Percentiles rank a stretch among this genome's conserved stretches.
Conservation (phyloP, 2,329 filamentous ascomycete species). For the Tolypocladium nubicola region DNA sequence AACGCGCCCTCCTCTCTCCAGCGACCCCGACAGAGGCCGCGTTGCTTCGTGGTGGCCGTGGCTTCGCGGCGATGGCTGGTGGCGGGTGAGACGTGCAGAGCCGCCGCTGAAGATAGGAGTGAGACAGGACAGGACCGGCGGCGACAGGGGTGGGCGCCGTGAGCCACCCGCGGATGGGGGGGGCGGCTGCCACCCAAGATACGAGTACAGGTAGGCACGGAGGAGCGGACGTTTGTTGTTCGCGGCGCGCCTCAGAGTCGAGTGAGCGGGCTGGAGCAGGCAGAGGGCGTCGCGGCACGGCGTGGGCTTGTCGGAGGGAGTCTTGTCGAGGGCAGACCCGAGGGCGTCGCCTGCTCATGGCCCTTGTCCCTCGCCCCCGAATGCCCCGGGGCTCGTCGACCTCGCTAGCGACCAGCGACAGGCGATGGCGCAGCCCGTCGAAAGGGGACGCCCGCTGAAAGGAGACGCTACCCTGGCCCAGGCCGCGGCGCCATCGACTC, state of each 20-base stretch:
- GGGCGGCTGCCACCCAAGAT: too few relatives aligned
- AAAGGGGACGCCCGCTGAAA: background rate
- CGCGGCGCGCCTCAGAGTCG: too few relatives aligned
- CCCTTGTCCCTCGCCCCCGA: too few relatives aligned
- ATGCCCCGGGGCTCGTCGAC: too few relatives aligned
- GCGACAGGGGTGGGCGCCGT: background rate
- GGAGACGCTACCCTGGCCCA: background rate
- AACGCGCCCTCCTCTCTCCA: background rate
- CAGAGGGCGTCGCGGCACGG: too few relatives aligned
- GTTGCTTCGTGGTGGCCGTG: background rate
- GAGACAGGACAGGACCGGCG: background rate
- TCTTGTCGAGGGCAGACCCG: too few relatives aligned
- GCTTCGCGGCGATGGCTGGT: background rate
- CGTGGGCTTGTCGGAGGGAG: too few relatives aligned
- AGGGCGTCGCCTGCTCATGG: too few relatives aligned
- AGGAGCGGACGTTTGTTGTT: too few relatives aligned
- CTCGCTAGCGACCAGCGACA: background rate
- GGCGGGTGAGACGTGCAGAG: background rate
- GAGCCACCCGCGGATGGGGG: background rate
- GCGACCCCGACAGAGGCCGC: background rate
- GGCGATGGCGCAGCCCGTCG: background rate
- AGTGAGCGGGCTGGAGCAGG: too few relatives aligned
- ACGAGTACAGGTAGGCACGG: too few relatives aligned
- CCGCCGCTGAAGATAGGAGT: slow-evolving; percentile 1
- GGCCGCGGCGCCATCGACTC: background rate